phyloP scores from a whole-genome alignment of 2,329 filamentous ascomycete genomes.

The Immersiporthe knoxdaviesiana region DNA sequence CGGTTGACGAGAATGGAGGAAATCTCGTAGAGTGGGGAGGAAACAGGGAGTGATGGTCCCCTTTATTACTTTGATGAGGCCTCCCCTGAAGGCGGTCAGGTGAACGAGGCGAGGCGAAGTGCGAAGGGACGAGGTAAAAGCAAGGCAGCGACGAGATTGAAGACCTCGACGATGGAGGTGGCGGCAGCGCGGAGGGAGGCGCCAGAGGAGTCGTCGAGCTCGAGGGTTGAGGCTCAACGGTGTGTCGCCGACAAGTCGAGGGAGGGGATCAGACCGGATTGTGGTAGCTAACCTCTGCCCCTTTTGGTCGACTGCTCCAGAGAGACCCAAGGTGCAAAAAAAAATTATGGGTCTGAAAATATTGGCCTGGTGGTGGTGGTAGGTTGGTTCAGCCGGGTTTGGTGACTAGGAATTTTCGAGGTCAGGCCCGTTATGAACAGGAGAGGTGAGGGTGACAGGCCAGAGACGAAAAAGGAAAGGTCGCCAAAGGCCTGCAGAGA shows the following conservation, averaged over 20 bases:
- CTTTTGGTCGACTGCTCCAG: constrained; percentile 21
- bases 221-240: constrained; percentile 12
- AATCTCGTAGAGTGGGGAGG: constrained; percentile 30
- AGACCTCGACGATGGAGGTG: background rate
- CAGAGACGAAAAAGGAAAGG: constrained; percentile 9
- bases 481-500: constrained; percentile 1
- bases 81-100: constrained; percentile 30
- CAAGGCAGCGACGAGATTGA: constrained; percentile 13
- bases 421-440: constrained; percentile 3
- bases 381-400: background rate
- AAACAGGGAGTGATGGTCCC: constrained; percentile 28
- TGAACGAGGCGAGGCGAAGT: constrained; percentile 25
- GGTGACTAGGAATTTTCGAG: constrained; percentile 8
- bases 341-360: constrained; percentile 30
- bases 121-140: constrained; percentile 11
- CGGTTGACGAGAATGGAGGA: constrained; percentile 27
- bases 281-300: constrained; percentile 13
- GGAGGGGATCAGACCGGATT: constrained; percentile 4
- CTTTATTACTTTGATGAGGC: constrained; percentile 30
- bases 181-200: background rate
- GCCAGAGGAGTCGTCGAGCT: constrained; percentile 7
- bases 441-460: constrained; percentile 11
- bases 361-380: constrained; percentile 20
- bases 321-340: constrained; percentile 15
- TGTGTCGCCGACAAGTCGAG: constrained; percentile 12